Percentiles rank a stretch among this genome's conserved stretches.
Evolutionary conservation across 192 early-diverging fungal species (phyloP).

Genomic region (Lunasporangiospora selenospora): DNA sequence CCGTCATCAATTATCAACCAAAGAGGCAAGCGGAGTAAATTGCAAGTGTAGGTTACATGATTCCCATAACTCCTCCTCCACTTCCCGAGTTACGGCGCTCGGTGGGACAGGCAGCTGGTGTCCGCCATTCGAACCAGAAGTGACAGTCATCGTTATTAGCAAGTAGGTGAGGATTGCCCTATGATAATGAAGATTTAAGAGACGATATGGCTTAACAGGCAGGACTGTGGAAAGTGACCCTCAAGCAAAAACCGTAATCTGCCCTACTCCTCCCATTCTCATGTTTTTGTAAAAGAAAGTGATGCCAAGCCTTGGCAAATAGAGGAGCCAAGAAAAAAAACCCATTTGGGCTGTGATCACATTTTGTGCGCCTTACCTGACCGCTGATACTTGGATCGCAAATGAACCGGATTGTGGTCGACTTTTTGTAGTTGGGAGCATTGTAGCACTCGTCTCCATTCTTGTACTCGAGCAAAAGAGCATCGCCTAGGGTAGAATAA

Average conservation of each 20-base stretch:
- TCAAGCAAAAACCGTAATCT: no score
- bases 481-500: conserved; percentile 25
- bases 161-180: conserved; percentile 39
- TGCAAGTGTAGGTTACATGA: conserved; percentile 31
- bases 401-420: conserved; percentile 35
- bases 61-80: conserved; percentile 40
- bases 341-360: no score
- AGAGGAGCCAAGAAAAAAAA: no score
- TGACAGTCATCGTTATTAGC: conserved; percentile 28
- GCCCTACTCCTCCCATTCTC: no score
- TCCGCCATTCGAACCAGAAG: conserved; percentile 50
- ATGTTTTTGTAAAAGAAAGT: no score
- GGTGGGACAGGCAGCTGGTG: conserved; percentile 39
- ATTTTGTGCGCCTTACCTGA: conserved; percentile 34
- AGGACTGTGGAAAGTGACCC: no score
- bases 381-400: conserved; percentile 45
- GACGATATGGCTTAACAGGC: no score
- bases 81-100: conserved; percentile 5
- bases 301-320: no score
- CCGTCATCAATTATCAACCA: no score
- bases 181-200: no score
- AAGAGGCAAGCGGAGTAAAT: no score
- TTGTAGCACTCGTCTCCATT: conserved; percentile 29
- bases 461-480: conserved; percentile 31
- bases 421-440: conserved; percentile 9